Conservation (phyloP, 2,329 filamentous ascomycete species). For the Thelonectria rubi region DNA sequence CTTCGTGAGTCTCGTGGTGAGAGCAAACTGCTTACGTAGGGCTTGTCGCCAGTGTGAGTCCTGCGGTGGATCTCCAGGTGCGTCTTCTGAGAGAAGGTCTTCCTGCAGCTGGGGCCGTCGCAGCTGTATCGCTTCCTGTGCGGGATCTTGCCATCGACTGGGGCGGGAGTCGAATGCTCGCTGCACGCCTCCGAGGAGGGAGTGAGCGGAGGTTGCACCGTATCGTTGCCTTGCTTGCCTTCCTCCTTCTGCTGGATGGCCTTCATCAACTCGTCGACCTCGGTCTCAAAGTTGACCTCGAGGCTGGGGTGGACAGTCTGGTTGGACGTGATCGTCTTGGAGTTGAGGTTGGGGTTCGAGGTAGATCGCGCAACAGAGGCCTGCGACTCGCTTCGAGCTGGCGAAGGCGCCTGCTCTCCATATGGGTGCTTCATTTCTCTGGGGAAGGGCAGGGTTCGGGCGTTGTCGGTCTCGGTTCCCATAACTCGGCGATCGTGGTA, state of each 20-base stretch:
- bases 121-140: slow-evolving; percentile 75
- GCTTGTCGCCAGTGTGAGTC: slow-evolving; percentile 88
- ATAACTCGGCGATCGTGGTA: slow-evolving; percentile 45
- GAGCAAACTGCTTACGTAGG: slow-evolving; percentile 72
- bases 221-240: slow-evolving; percentile 39
- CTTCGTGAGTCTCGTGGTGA: background rate
- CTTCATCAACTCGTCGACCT: slow-evolving; percentile 89
- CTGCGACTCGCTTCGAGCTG: slow-evolving; percentile 47
- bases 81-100: slow-evolving; percentile 90
- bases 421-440: slow-evolving; percentile 43
- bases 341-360: slow-evolving; percentile 44
- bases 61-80: slow-evolving; percentile 90
- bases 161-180: slow-evolving; percentile 36
- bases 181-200: slow-evolving; percentile 36
- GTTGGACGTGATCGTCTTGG: slow-evolving; percentile 57
- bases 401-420: slow-evolving; percentile 47
- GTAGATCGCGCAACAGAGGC: slow-evolving; percentile 39
- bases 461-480: slow-evolving; percentile 36
- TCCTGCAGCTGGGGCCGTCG: slow-evolving; percentile 75
- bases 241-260: slow-evolving; percentile 77
- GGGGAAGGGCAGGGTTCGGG: slow-evolving; percentile 38
- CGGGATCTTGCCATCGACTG: slow-evolving; percentile 41
- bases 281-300: slow-evolving; percentile 76
- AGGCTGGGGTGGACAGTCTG: slow-evolving; percentile 56
- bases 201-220: slow-evolving; percentile 39